These are phyloP conservation scores for Amoebophrya sp. DNA, from an alignment of 169 alveolate species.

Conservation along the genomic window DNA sequence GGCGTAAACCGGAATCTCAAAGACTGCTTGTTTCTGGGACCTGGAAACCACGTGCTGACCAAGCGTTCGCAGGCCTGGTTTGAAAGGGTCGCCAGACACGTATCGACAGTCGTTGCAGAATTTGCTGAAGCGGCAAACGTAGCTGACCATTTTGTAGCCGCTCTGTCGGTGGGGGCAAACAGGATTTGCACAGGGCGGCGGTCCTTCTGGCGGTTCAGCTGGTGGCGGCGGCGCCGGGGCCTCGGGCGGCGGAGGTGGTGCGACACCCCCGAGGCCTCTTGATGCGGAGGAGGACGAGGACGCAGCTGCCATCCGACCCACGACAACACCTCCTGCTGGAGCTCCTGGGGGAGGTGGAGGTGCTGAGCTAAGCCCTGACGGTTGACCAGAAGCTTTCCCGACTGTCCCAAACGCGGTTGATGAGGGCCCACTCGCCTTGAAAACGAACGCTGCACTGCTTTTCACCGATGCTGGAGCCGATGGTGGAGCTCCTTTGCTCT, in stretches of 20 bases:
- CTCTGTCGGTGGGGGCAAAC: neutral
- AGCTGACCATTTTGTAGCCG: neutral
- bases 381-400: too few species aligned
- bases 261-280: too few species aligned
- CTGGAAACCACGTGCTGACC: neutral
- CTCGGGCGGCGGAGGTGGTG: slow-evolving; percentile 1
- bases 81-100: neutral
- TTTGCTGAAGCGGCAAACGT: neutral
- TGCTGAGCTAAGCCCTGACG: too few species aligned
- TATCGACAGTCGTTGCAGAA: neutral
- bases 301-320: too few species aligned
- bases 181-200: neutral
- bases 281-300: too few species aligned
- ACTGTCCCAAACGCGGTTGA: too few species aligned
- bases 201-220: neutral
- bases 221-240: neutral
- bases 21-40: neutral
- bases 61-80: neutral
- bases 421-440: too few species aligned
- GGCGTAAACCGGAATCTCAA: neutral
- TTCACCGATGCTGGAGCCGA: too few species aligned
- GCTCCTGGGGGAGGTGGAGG: too few species aligned
- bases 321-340: too few species aligned
- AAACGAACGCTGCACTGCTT: too few species aligned
- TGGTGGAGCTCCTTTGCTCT: too few species aligned